phyloP scores from a whole-genome alignment of 805 yeast genomes.

The Kuraishia molischiana region DNA sequence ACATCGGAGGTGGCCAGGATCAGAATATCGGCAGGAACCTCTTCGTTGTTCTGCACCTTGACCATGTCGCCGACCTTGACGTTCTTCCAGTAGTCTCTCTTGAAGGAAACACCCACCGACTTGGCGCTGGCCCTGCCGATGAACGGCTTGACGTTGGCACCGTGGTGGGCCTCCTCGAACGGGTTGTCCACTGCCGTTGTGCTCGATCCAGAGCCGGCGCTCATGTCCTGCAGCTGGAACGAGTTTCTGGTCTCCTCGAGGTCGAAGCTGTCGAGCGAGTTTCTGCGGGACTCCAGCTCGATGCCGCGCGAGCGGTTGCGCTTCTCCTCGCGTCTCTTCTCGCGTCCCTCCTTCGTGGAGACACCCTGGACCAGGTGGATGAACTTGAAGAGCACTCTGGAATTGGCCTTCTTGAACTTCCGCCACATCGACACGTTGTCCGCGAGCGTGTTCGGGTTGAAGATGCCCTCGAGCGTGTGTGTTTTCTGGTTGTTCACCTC shows the following conservation, averaged over 20 bases:
- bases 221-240: constrained; percentile 9
- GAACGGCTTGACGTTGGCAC: constrained; percentile 15
- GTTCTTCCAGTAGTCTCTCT: constrained; percentile 56
- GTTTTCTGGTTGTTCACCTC: constrained; percentile 71
- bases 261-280: constrained; percentile 23
- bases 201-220: constrained; percentile 1
- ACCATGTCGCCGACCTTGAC: constrained; percentile 69
- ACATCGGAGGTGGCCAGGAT: constrained; percentile 59
- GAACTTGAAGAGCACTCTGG: constrained; percentile 7
- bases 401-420: constrained; percentile 43
- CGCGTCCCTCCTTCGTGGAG: constrained; percentile 6
- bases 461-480: constrained; percentile 46
- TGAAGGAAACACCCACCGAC: constrained; percentile 15
- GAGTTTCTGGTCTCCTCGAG: constrained; percentile 8
- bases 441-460: constrained; percentile 51
- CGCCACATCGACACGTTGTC: constrained; percentile 65
- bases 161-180: constrained; percentile 4
- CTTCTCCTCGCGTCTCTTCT: constrained; percentile 5
- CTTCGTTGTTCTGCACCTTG: constrained; percentile 59
- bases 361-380: constrained; percentile 5
- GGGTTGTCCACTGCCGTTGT: constrained; percentile 4
- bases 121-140: constrained; percentile 11
- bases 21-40: constrained; percentile 69
- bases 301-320: constrained; percentile 6
- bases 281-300: constrained; percentile 10